Base-by-base conservation (phyloP, 2,329 filamentous ascomycete species). In the Colletotrichum ledebouriae region DNA sequence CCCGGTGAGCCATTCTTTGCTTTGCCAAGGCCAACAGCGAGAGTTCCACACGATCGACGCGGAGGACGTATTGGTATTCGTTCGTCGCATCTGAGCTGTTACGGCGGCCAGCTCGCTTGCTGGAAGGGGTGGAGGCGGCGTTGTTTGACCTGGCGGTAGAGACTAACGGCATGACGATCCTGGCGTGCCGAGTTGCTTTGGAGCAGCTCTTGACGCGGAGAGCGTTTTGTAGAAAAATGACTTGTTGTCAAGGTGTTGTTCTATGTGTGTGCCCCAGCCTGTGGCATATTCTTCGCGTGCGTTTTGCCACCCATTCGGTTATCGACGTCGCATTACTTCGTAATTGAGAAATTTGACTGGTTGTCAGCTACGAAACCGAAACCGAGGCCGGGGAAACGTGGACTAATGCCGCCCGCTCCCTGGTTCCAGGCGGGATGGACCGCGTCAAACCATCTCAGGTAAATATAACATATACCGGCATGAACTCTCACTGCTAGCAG, bases 51-150 rank as follows among this genome's bases (percentile, higher is more conserved):
- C 1, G 46, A 53, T 44, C 52, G 52, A 20, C 59, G 12, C 13
- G 1, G 15, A 0, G 13, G 12, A 42, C 59, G 52, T 67, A 47
- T 64, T 64, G 52, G 59, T 63, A 59, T 67, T 64, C 64, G 64
- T 52, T 47, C 29, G 22, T 34, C 37, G 52, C 33, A 13, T 46
- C 6, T 44, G 20, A 11, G 29, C 9, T 65, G 52, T 29, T 29
- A 29, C 52, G 11, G 29, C n/a, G 11, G 25, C 49, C 4, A 42
- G 41, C 20, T 63, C 44, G 44, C 34, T 37, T 44, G 4, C 9
- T 37, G 34, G 13, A 5, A 22, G 29, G 25, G 6, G 55, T 29
- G 25, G 49, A 33, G 34, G 46, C 37, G 20, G 12, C 15, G 2
- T 33, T 52, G 25, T 52, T 34, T 7, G 25, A 5, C 37, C 17